A percentile compares a stretch with the other conserved stretches of the same genome.
Conservation (phyloP, 2,329 filamentous ascomycete genomes). For the Xylariaceae sp. region DNA sequence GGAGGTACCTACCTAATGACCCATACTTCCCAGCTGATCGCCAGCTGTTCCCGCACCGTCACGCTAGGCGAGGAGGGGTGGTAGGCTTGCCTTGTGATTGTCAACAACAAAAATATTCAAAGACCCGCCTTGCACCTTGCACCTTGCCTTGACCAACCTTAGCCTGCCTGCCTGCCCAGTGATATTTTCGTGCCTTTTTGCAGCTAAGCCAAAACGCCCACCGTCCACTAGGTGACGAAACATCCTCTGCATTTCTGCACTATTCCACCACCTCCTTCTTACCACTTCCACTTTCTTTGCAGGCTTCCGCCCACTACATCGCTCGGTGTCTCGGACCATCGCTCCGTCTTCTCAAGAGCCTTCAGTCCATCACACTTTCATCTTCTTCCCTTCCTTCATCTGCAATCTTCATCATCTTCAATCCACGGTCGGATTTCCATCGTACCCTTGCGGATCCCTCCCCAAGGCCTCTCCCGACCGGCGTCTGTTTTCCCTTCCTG, state of each 20-base stretch:
- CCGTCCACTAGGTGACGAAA: slow-evolving; percentile 26
- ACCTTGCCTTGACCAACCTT: too few relatives aligned
- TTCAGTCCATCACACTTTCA: slow-evolving; percentile 6
- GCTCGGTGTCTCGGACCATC: slow-evolving; percentile 23
- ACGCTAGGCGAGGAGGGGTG: not conserved
- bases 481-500: slow-evolving; percentile 15
- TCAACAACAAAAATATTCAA: slow-evolving; percentile 30
- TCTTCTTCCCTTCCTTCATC: slow-evolving; percentile 22
- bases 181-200: slow-evolving; percentile 7
- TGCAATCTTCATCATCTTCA: slow-evolving; percentile 9
- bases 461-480: slow-evolving; percentile 10
- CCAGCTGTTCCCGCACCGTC: not conserved
- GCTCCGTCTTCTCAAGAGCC: slow-evolving; percentile 20
- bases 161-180: slow-evolving; percentile 4
- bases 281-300: slow-evolving; percentile 23
- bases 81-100: slow-evolving; percentile 30
- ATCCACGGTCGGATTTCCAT: slow-evolving; percentile 2
- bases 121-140: slow-evolving; percentile 2
- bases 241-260: slow-evolving; percentile 26
- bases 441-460: slow-evolving; percentile 9
- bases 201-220: slow-evolving; percentile 15
- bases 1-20: not conserved
- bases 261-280: slow-evolving; percentile 26
- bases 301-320: slow-evolving; percentile 17
- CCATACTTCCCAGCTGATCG: not conserved